Base-by-base conservation (phyloP, 2,329 filamentous ascomycete genomes). In the Aspergillus clavatus region DNA sequence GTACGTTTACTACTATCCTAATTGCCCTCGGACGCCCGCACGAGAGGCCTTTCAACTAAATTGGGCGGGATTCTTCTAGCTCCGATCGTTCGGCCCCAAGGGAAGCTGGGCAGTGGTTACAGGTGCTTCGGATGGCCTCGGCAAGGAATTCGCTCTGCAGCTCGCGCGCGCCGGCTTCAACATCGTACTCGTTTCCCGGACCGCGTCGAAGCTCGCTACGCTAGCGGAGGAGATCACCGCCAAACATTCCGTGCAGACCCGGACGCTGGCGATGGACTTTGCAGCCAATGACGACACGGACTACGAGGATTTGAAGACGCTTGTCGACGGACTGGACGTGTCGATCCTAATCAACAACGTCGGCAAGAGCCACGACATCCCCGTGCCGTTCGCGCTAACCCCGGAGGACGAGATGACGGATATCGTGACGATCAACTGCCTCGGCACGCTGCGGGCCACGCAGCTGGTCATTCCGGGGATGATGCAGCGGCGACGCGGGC, bases 321-420 rank as follows among this genome's bases (percentile, higher is more conserved):
- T 88, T 19, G 72, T 95, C 40, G 70, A 81, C 16, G 84, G 78
- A 6, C 79, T 95, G 29, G 90, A 96, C 55, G 74, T 98, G 21
- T 84, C 84, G 36, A 86, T 98, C 50, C 74, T 98, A 52, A 79
- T 98, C 76, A 98, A 98, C 79, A 98, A 98, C 61, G 93, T 98
- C 43, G 93, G 93, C 54, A 84, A 89, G 68, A 94, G 87, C 69
- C 93, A 98, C 75, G 85, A 78, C 68, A 95, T 97, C 44, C 93
- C 93, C 2, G 89, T 95, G 0, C 79, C 89, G 0, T 98, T 98
- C 72, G 73, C 86, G 40, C 79, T 88, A 60, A 97, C 91, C 0
- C 71, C 82, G 10, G 78, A 82, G 61, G 75, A 85, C 47, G 93
- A 97, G 73, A 81, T 98, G 63, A 79, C 84, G 60, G 83, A 87